These are phyloP conservation scores for Medicago arabica DNA, from an alignment of 306 rosid genomes.

Conservation along the genomic window DNA sequence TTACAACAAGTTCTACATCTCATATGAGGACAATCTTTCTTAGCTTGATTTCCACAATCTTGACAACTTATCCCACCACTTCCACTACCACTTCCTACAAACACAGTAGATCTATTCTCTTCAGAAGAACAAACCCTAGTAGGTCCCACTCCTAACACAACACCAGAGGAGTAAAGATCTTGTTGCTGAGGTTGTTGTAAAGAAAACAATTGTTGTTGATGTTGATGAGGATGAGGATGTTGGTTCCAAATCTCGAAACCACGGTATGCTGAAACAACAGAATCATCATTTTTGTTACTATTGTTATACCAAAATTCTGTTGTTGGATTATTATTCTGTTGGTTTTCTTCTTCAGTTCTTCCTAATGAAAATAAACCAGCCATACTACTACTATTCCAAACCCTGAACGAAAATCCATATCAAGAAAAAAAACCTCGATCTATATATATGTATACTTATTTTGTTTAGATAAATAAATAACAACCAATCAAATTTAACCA, in stretches of 20 bases:
- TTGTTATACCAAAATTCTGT: conserved; percentile 63
- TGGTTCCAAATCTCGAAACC: conserved; percentile 86
- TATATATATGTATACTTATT: neutral
- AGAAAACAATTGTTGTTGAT: conserved; percentile 62
- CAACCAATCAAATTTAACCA: conserved; percentile 18
- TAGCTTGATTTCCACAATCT: conserved; percentile 97
- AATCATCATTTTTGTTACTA: conserved; percentile 58
- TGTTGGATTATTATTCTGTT: conserved; percentile 34
- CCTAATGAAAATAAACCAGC: conserved; percentile 94
- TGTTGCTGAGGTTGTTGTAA: conserved; percentile 53
- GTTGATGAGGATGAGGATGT: conserved; percentile 66
- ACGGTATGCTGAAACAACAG: conserved; percentile 56
- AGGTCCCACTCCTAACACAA: conserved; percentile 69
- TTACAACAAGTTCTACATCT: conserved; percentile 95
- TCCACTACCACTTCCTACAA: conserved; percentile 48
- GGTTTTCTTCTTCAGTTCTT: conserved; percentile 37
- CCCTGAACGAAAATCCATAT: conserved; percentile 80
- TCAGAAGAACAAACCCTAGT: conserved; percentile 55
- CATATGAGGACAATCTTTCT: conserved; percentile 85
- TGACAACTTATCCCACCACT: conserved; percentile 74
- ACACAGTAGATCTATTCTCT: conserved; percentile 33
- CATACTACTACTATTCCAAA: conserved; percentile 50
- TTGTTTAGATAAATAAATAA: neutral
- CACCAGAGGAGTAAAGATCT: conserved; percentile 66
- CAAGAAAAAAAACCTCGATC: conserved; percentile 48